A percentile compares a stretch with the other conserved stretches of the same genome.
Evolutionary conservation across 805 yeast genomes (phyloP).

Genomic region (Schwanniomyces yamadae): DNA sequence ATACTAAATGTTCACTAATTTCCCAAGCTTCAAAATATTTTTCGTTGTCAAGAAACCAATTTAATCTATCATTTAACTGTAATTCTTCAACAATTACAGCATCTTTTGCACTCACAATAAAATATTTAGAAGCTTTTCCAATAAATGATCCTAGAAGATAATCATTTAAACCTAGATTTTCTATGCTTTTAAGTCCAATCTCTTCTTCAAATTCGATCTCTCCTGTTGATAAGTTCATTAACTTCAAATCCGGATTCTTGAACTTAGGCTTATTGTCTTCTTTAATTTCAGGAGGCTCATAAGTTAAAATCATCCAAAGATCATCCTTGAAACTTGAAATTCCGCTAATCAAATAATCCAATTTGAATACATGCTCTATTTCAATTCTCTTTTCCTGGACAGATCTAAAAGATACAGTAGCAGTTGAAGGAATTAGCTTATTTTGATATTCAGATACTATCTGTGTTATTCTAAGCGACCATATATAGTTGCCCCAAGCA

Average conservation of each 20-base stretch:
- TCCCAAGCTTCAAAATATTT: slow-evolving; percentile 74
- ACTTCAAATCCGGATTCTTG: slow-evolving; percentile 69
- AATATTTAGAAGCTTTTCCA: slow-evolving; percentile 50
- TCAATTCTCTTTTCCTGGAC: slow-evolving; percentile 43
- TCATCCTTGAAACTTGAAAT: slow-evolving; percentile 74
- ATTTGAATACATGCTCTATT: slow-evolving; percentile 48
- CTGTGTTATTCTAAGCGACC: slow-evolving; percentile 58
- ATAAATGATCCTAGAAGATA: slow-evolving; percentile 61
- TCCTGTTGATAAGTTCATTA: slow-evolving; percentile 63
- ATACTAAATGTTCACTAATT: slow-evolving; percentile 59
- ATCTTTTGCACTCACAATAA: slow-evolving; percentile 76
- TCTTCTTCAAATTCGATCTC: slow-evolving; percentile 80
- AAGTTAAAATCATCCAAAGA: slow-evolving; percentile 59
- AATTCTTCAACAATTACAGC: slow-evolving; percentile 73
- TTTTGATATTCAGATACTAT: slow-evolving; percentile 21
- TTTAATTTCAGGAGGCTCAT: slow-evolving; percentile 37
- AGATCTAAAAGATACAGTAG: slow-evolving; percentile 53
- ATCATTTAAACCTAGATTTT: slow-evolving; percentile 73
- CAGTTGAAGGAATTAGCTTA: slow-evolving; percentile 49
- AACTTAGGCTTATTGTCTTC: slow-evolving; percentile 21
- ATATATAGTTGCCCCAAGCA: slow-evolving; percentile 81
- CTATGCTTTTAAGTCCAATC: slow-evolving; percentile 57
- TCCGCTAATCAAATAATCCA: slow-evolving; percentile 66
- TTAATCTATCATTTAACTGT: slow-evolving; percentile 64
- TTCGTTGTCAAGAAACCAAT: slow-evolving; percentile 65